Evolutionary conservation across 192 early-diverging fungal species (phyloP), one percentile per base, ranked within the genome.

Genomic region (Lobosporangium transversale): DNA sequence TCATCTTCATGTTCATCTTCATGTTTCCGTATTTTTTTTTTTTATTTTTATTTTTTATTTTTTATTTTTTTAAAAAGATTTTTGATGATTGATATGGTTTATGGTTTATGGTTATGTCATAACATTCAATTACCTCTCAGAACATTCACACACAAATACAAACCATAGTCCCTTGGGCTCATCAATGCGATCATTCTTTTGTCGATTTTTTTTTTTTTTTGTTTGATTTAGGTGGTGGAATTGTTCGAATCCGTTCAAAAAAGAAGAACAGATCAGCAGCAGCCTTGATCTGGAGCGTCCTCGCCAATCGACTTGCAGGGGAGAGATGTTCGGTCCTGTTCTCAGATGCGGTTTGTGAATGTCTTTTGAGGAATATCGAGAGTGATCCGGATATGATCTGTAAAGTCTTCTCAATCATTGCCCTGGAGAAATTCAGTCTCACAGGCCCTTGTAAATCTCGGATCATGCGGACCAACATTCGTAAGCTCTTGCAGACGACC

Each of bases 371-470:
- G 54, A 76, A 76, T 23, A 78, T 87, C 10, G 65, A 66, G 12
- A 44, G 79, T 47, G 63, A 81, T 10, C 68, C 75, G 6, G 79
- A 85, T 48, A 58, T 78, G 17, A 40, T 45, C n/a, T 85, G 85
- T 29, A 80, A 85, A 5, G 52, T 87, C 5, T 87, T 84, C 69
- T 73, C 84, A 12, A 70, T 87, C 27, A 66, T 87, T 24, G 86
- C 86, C 1, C 63, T 87, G 21, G 86, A 87, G 54, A 87, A 87
- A 58, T 87, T 87, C 49, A 78, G 80, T 48, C 57, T 87, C 7
- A 87, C 86, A 24, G 86, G 86, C 61, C 66, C 78, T 26, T 81
- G 70, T 33, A 67, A 80, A 40, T 56, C 79, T 18, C 43, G 62
- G 35, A 82, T 82, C 40, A 62, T 82, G 60, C 58, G 60, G 24